Base-by-base conservation (phyloP, 305 asterid species). In the Fraxinus ornus region DNA sequence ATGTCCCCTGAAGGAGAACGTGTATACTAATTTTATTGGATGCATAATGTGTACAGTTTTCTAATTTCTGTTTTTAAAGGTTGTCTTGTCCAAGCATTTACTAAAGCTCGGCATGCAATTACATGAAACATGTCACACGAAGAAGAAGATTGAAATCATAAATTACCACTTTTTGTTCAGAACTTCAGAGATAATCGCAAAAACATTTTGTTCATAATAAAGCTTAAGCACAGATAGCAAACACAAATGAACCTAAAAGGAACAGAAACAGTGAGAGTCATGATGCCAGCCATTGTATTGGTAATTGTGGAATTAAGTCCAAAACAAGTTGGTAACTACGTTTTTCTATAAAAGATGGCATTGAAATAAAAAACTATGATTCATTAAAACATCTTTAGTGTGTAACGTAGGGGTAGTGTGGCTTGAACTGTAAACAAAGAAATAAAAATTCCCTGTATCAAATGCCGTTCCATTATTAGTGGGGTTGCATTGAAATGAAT, bases 1-100 rank as follows among this genome's bases (percentile, higher is more conserved):
- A 96, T 96, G 99, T 96, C 99, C 39, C 97, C 98, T 52, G 98
- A 96, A 89, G 98, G 98, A 84, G 95, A 94, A 89, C 88, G 97
- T 90, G 99, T 96, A 91, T 5, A 47, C 78, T 60, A 57, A 60
- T 84, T 55, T 33, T 30, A 28, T 10, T 70, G 8, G 57, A 57
- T 70, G 68, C 28, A 39, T 55, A 78, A 80, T 30, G 12, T 72
- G 75, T 70, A 28, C 55, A 19, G 72, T 24, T 79, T 12, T 8
- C 57, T 75, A 1, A 52, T 80, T 62, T 72, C 75, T 76, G 66
- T 17, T 52, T n/a, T n/a, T n/a, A 4, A 5, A 62, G 68, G 66
- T 62, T 13, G 37, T 12, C 36, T 64, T 30, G 64, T n/a, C 55
- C 62, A 68, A 77, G 4, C 37, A 28, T 24, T 24, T 1, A 77